Percentiles rank a stretch among this genome's conserved stretches.
phyloP scores from a whole-genome alignment of 2,329 filamentous ascomycete genomes.

The Penicillium palitans region DNA sequence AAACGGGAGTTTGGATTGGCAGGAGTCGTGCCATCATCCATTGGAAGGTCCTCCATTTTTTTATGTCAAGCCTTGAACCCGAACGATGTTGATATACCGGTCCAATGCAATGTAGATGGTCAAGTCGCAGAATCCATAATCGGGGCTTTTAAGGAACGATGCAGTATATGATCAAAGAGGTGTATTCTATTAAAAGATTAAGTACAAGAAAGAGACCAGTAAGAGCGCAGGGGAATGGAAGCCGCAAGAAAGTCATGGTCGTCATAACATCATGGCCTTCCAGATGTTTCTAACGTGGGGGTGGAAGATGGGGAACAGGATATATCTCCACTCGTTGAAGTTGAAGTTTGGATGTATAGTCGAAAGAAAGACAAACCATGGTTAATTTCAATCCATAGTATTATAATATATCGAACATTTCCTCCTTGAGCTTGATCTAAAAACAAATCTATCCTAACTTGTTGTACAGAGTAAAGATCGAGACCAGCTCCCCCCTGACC shows the following conservation, averaged over 20 bases:
- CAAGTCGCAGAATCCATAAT: background rate
- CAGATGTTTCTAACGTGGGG: slow-evolving; percentile 26
- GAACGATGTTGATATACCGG: background rate
- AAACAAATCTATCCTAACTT: background rate
- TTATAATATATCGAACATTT: background rate
- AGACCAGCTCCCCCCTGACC: slow-evolving; percentile 22
- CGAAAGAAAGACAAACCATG: background rate
- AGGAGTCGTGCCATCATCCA: slow-evolving; percentile 1
- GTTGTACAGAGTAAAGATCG: slow-evolving; percentile 5
- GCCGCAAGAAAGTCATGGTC: slow-evolving; percentile 4
- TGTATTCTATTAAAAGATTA: background rate
- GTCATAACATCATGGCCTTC: slow-evolving; percentile 17
- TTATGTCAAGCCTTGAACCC: background rate
- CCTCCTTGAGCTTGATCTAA: background rate
- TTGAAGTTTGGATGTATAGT: background rate
- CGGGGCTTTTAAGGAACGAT: background rate
- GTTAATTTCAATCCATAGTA: background rate
- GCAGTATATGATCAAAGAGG: background rate
- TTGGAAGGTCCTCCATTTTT: slow-evolving; percentile 1
- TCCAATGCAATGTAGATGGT: background rate
- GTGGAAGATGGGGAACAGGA: slow-evolving; percentile 10
- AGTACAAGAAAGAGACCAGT: background rate
- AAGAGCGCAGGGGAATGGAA: background rate
- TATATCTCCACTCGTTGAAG: slow-evolving; percentile 11
- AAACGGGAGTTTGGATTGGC: background rate